These are phyloP conservation scores for Tuctoria greenei DNA, from an alignment of 176 grass and related monocot genomes.

Conservation along the genomic window DNA sequence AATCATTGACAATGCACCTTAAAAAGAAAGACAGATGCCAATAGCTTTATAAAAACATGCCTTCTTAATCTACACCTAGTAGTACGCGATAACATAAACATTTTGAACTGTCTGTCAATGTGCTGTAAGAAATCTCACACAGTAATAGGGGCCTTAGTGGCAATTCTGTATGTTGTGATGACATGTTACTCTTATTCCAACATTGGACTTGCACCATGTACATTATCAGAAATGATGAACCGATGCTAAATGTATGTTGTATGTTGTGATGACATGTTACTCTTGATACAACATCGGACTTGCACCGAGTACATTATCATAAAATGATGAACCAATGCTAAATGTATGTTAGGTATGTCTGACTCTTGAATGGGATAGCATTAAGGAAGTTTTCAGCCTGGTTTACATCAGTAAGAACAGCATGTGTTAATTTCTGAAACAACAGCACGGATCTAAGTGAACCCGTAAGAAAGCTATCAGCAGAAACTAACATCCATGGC, in stretches of 20 bases:
- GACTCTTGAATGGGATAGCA: too few species aligned
- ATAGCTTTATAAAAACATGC: background rate
- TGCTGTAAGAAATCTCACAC: background rate
- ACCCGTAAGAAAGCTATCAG: background rate
- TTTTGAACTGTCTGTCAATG: background rate
- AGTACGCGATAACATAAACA: background rate
- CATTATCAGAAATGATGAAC: background rate
- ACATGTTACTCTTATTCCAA: background rate
- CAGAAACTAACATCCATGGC: background rate
- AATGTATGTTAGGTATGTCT: background rate
- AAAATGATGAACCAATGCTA: background rate
- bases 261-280: background rate
- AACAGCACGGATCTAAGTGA: constrained; percentile 13
- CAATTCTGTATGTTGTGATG: background rate
- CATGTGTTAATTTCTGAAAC: background rate
- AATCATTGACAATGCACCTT: background rate
- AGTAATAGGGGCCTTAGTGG: background rate
- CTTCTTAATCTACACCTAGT: constrained; percentile 8
- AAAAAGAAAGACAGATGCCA: constrained; percentile 2
- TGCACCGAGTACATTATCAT: background rate
- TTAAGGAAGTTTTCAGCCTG: background rate
- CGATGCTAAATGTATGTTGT: background rate
- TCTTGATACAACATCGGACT: background rate
- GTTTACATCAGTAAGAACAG: background rate
- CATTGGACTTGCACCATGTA: background rate